Evolutionary conservation across 1,284 basidiomycete species (phyloP), one percentile per base, ranked within the genome.

Genomic region (Sphaerobolus stellatus): DNA sequence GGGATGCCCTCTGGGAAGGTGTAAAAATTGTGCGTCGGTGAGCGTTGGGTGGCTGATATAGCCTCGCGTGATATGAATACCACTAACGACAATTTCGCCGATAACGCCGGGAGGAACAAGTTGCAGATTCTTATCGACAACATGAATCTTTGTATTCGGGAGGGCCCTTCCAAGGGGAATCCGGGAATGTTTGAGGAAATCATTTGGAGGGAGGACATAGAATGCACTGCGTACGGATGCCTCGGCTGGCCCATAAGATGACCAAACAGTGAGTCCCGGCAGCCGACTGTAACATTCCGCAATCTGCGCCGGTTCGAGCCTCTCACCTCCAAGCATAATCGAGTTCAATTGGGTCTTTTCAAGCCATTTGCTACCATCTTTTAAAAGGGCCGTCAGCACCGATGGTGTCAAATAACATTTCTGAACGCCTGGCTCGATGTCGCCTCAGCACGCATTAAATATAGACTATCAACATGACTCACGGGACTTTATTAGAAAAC

Each of bases 231-330:
- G 65, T 16, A 69, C 65, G 3, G 68, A 58, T 18, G 67, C 65
- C 52, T 70, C 68, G 0, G 69, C 71, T 2, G 69, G 69, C n/a
- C 69, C 69, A 48, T 71, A 70, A 34, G 33, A 34, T 11, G 33
- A 34, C 11, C 11, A 34, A 60, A 68, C 67, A 56, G 71, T 70
- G 40, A 62, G 65, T 44, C 68, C 57, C 24, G 52, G 60, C 48
- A 69, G 64, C 9, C 48, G 59, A 43, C 58, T 58, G 1, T 59
- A 68, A 67, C 67, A 68, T 27, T 67, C 61, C 45, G 64, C 59
- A 20, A 69, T 63, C 7, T 64, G 55, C 33, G 67, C 67, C 52
- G 59, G 68, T 7, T 66, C 61, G 9, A 68, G 65, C 6, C 63
- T 59, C 52, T 68, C 66, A 14, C 66, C 66, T 1, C 64, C 64